A percentile compares a stretch with the other conserved stretches of the same genome.
These are phyloP conservation scores for Laetiporus sulphureus DNA, from an alignment of 1,284 basidiomycete genomes.

Conservation along the genomic window DNA sequence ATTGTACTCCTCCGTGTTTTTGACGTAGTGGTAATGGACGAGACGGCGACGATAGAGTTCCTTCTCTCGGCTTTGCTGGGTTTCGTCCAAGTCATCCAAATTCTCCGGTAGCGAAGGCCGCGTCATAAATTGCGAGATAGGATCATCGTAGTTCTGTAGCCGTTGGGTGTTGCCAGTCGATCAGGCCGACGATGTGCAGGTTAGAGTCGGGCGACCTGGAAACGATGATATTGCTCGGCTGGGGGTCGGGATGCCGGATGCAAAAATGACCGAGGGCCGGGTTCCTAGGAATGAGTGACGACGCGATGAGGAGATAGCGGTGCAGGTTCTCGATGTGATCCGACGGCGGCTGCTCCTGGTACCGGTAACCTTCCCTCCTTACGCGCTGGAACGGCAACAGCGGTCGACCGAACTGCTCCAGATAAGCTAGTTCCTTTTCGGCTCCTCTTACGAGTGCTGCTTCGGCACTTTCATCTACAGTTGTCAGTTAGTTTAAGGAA, in stretches of 20 bases:
- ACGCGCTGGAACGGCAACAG: slow-evolving; percentile 36
- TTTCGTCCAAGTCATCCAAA: slow-evolving; percentile 25
- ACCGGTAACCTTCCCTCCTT: slow-evolving; percentile 38
- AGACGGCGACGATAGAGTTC: slow-evolving; percentile 34
- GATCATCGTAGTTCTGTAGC: slow-evolving; percentile 40
- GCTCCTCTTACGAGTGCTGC: too few species aligned
- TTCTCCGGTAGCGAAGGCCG: slow-evolving; percentile 35
- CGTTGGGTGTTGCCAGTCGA: slow-evolving; percentile 39
- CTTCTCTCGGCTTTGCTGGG: slow-evolving; percentile 22
- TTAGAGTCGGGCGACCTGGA: slow-evolving; percentile 24
- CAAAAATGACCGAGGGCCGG: slow-evolving; percentile 23
- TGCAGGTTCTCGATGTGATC: too few species aligned
- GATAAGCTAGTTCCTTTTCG: too few species aligned
- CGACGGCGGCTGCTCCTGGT: slow-evolving; percentile 44
- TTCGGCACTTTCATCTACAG: too few species aligned
- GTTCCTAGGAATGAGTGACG: too few species aligned
- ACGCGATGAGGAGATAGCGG: slow-evolving; percentile 30
- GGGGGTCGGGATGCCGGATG: slow-evolving; percentile 34
- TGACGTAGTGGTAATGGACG: slow-evolving; percentile 40
- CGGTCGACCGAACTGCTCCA: too few species aligned
- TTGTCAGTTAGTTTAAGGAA: slow-evolving; percentile 23
- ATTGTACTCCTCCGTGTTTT: slow-evolving; percentile 35
- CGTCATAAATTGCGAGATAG: slow-evolving; percentile 28
- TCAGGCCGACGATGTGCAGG: slow-evolving; percentile 27
- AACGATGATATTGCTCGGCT: slow-evolving; percentile 32